phyloP scores from a whole-genome alignment of 192 early-diverging fungal genomes.

The Coemansia guatemalensis region DNA sequence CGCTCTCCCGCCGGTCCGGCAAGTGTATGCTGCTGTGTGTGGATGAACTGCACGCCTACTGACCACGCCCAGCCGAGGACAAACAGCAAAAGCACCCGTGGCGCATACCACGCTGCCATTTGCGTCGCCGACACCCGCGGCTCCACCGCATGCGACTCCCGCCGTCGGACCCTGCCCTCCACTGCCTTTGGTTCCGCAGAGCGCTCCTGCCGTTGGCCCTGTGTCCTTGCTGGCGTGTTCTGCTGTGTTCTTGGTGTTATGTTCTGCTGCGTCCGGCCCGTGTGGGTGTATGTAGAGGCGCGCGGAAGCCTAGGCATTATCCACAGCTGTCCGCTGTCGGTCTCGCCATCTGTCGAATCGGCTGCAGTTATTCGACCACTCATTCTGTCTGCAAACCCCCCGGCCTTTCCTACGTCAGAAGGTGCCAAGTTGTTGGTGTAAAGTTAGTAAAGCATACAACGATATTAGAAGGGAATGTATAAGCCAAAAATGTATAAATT shows the following conservation, averaged over 20 bases:
- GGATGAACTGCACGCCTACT: constrained; percentile 45
- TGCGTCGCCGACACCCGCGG: constrained; percentile 22
- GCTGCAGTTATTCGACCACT: background rate
- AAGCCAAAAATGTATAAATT: background rate
- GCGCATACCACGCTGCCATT: constrained; percentile 41
- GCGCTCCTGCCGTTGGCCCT: constrained; percentile 3
- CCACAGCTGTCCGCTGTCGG: constrained; percentile 47
- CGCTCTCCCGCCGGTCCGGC: background rate
- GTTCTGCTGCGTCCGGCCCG: constrained; percentile 11
- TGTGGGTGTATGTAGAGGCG: constrained; percentile 1
- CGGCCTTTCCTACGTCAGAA: background rate
- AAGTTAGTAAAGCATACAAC: background rate
- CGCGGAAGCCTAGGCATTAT: constrained; percentile 43
- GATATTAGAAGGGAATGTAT: background rate
- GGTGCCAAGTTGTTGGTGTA: too few species aligned
- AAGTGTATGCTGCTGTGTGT: constrained; percentile 29
- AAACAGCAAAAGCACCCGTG: constrained; percentile 41
- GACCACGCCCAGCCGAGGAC: constrained; percentile 48
- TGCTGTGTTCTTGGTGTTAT: background rate
- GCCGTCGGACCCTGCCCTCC: background rate
- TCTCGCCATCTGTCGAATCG: constrained; percentile 21
- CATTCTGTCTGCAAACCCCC: background rate
- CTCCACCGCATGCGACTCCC: background rate
- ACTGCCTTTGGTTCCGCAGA: constrained; percentile 2
- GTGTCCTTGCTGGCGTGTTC: background rate